Base-by-base conservation (phyloP, 2,329 filamentous ascomycete genomes). In the Didymella lethalis region DNA sequence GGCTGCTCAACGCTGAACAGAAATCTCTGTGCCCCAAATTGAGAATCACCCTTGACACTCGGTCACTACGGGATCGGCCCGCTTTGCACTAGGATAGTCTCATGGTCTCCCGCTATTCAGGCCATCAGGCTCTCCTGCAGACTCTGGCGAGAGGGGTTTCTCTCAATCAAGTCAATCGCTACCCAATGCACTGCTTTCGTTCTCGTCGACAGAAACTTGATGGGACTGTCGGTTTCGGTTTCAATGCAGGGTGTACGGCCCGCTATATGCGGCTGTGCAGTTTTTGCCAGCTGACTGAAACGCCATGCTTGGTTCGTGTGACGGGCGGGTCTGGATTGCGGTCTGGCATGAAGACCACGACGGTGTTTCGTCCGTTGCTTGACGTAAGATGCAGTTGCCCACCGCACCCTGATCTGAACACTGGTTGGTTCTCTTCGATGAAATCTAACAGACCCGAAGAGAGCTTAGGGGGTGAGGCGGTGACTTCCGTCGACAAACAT, bases 51-150 rank as follows among this genome's bases (percentile, higher is more conserved):
- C 29, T 26, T 25, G 14, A 48, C 36, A 16, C 48, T 31, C 48
- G 31, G 44, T 48, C 48, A 34, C 44, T 40, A 23, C 53, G 31
- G 47, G 46, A 40, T 18, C 53, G 38, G 53, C 28, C 53, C 47
- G 53, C 31, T 25, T 25, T 18, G 23, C 26, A 36, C 26, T 48
- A 50, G 7, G 12, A 34, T 32, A 25, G 47, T 40, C 36, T 32
- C 31, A 38, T 41, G 29, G 25, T 46, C 18, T 36, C 16, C 31
- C 31, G 46, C 53, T 41, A 44, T 34, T 29, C 11, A n/a, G 31
- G 46, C 23, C 41, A 28, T 28, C 25, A 18, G 14, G 23, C 23
- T 23, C 8, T 38, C 31, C 20, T 10, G n/a, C 40, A 14, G 14
- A 12, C 12, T 20, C 45, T 43, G 23, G n/a, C 29, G 52, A 47